Evolutionary conservation across 148 eudicot species (phyloP), one percentile per base, ranked within the genome.

Genomic region (Heliamphora exappendiculata): DNA sequence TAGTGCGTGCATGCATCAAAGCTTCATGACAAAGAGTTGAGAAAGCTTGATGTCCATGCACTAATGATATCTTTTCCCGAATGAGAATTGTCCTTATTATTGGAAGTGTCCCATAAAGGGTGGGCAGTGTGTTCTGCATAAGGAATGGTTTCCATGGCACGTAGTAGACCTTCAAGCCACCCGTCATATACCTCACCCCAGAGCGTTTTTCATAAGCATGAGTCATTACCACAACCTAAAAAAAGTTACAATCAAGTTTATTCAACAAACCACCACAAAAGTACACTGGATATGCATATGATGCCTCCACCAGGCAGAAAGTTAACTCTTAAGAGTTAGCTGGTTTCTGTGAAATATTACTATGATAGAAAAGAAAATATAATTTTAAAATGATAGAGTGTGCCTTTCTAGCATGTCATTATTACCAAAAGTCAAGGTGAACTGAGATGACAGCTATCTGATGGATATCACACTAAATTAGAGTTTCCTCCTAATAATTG

Each of bases 1-100:
- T 94, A 13, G 93, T 92, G 68, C 98, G 98, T 67, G 97, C 97
- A 31, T 94, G 97, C 98, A 94, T 94, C 57, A 94, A 74, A 82
- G 97, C 97, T 87, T 94, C 98, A 76, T 94, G 97, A 72, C 98
- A 94, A 12, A 94, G 89, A 81, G 98, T 94, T 76, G 98, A 94
- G 80, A 94, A 94, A 78, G 98, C 97, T 87, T 94, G 98, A 79
- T 94, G 98, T 58, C 98, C 98, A 81, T 94, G 98, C 70, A 94
- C 97, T 81, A 94, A 77, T 0, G 98, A 85, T 80, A 94, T 94
- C 72, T 78, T 90, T 82, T 94, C 97, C 65, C 97, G 89, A 55
- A 92, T 86, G 58, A 94, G 85, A 68, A 94, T 92, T 24, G 91
- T 92, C 75, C 98, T 86, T 65, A 88, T 79, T 64, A 94, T 92